Base-by-base conservation (phyloP, 768 basidiomycete genomes). In the Suillus spraguei region DNA sequence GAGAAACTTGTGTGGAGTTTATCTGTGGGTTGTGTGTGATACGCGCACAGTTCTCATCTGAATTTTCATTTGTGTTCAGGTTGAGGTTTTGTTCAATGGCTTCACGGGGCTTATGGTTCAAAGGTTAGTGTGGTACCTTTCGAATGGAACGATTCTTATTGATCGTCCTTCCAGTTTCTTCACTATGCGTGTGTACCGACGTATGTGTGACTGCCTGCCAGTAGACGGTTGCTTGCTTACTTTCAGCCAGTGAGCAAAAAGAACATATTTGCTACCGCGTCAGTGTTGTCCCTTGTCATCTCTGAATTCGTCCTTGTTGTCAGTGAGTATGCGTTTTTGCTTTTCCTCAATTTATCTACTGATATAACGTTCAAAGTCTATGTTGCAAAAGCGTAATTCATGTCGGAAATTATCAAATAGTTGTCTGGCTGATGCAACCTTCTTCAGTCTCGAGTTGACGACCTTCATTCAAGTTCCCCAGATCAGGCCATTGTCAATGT, bases 91-190 rank as follows among this genome's bases (percentile, higher is more conserved):
- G 33, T 82, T 83, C 70, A 83, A 82, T 67, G 83, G 81, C 28
- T 69, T 83, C 28, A 83, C 81, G 17, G 83, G 77, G 5, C 74
- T 76, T n/a, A 72, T 84, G 28, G 83, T 84, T 4, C 84, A 85
- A 74, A 76, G 54, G 54, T 55, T 16, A 11, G 54, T 24, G 35
- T 22, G n/a, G n/a, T 20, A 22, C 11, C 5, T n/a, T 38, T 3
- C 22, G n/a, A 36, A 55, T 16, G 16, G 14, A 35, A 55, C 3
- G 0, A 36, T 38, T 35, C 35, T 22, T 11, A 55, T 7, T 38
- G 14, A 24, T 55, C 20, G 10, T 53, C 17, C 35, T 35, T 55
- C 33, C 8, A 55, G 83, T 20, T 84, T 84, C 70, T 79, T 83
- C 60, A 69, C 79, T 1, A 70, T 77, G 56, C 79, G 83, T 1